phyloP scores from a whole-genome alignment of 164 flowering plant genomes.

The Paratinospora sagittata region DNA sequence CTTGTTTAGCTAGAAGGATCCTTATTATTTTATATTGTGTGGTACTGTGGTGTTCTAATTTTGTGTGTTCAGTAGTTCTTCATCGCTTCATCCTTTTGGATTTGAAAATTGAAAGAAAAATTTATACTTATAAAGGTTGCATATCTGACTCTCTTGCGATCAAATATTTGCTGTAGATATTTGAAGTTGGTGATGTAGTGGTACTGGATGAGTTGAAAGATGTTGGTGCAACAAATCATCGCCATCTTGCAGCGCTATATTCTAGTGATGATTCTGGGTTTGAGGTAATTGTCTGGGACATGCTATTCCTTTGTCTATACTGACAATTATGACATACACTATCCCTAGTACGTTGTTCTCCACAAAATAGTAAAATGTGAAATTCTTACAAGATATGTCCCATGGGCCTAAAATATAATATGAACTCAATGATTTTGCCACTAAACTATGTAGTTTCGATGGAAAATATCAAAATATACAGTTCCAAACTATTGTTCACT shows the following conservation, averaged over 20 bases:
- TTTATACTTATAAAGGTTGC: background rate
- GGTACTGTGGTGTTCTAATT: background rate
- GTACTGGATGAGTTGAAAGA: slow-evolving; percentile 56
- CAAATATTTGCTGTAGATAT: slow-evolving; percentile 38
- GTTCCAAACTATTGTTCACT: background rate
- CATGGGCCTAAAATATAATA: background rate
- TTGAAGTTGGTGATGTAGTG: slow-evolving; percentile 80
- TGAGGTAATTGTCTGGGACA: slow-evolving; percentile 53
- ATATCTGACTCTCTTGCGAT: slow-evolving; percentile 2
- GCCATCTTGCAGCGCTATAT: slow-evolving; percentile 73
- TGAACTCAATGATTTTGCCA: background rate
- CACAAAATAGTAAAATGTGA: background rate
- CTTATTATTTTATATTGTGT: background rate
- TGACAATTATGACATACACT: background rate
- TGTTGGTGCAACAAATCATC: slow-evolving; percentile 73
- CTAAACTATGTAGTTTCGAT: background rate
- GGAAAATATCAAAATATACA: background rate
- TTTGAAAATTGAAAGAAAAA: background rate
- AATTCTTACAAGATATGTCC: background rate
- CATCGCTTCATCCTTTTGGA: background rate
- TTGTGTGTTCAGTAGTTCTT: background rate
- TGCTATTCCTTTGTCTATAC: background rate
- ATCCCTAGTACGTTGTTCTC: background rate
- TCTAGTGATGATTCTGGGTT: slow-evolving; percentile 85
- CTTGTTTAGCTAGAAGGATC: background rate